Conservation (phyloP, 164 flowering plant genomes). For the Aristolochia contorta region DNA sequence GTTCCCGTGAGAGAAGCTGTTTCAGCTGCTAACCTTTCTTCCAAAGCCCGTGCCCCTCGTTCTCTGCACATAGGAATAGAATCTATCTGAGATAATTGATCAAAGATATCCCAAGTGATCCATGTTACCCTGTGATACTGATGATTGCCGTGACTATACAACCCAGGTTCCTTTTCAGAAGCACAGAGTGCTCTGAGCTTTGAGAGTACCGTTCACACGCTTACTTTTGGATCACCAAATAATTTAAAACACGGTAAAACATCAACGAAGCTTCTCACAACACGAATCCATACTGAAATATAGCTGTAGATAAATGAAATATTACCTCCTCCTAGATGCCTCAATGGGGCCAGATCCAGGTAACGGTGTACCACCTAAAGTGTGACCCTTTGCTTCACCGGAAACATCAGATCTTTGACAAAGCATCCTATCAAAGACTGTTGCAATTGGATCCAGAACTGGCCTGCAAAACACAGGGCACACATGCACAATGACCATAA, state of each 20-base stretch:
- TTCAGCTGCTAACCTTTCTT: slow-evolving; percentile 84
- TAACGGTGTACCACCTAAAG: slow-evolving; percentile 50
- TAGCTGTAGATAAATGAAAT: not conserved
- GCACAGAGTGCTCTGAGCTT: no score
- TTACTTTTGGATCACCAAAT: not conserved
- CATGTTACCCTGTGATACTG: no score
- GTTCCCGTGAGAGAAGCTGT: slow-evolving; percentile 27
- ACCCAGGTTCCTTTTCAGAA: no score
- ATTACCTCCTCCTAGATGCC: slow-evolving; percentile 93
- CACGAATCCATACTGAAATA: not conserved
- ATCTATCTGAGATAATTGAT: not conserved
- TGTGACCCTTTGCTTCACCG: slow-evolving; percentile 40
- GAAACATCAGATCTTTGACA: slow-evolving; percentile 65
- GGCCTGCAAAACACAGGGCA: slow-evolving; percentile 46
- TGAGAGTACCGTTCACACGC: not conserved
- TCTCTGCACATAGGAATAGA: slow-evolving; percentile 38
- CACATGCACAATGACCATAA: no score
- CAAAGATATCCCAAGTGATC: not conserved
- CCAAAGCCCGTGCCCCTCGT: slow-evolving; percentile 89
- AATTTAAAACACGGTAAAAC: no score
- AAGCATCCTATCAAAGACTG: slow-evolving; percentile 57
- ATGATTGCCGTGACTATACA: no score
- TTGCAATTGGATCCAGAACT: slow-evolving; percentile 71
- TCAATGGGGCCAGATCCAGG: slow-evolving; percentile 90
- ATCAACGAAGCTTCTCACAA: no score